Evolutionary conservation across 1,139 yeast species (phyloP).

Genomic region (Yamadazyma songkhlaensis): DNA sequence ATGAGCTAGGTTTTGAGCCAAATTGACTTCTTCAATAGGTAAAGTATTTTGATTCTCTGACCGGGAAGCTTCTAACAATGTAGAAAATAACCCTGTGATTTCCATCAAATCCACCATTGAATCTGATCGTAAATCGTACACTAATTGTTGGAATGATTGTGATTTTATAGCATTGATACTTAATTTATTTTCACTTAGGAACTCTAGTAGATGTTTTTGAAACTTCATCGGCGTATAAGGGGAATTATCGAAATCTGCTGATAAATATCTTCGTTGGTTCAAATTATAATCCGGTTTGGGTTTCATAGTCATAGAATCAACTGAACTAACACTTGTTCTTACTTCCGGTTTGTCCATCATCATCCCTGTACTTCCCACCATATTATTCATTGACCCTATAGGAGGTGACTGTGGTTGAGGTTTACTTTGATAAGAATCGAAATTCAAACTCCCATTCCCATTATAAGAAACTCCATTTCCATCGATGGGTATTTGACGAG

Average conservation of each 20-base stretch:
- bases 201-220: slow-evolving; percentile 50
- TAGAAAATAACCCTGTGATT: slow-evolving; percentile 42
- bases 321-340: not conserved
- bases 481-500: slow-evolving; percentile 36
- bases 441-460: slow-evolving; percentile 14
- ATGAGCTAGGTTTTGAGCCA: slow-evolving; percentile 18
- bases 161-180: slow-evolving; percentile 48
- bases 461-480: slow-evolving; percentile 37
- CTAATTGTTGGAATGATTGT: slow-evolving; percentile 50
- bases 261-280: slow-evolving; percentile 16
- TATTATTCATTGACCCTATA: not conserved
- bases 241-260: slow-evolving; percentile 38
- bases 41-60: slow-evolving; percentile 18
- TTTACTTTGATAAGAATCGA: slow-evolving; percentile 9
- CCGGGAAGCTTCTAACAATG: slow-evolving; percentile 46
- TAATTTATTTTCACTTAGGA: slow-evolving; percentile 50
- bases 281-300: slow-evolving; percentile 5
- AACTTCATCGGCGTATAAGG: slow-evolving; percentile 47
- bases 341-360: not conserved
- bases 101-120: slow-evolving; percentile 47
- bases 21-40: slow-evolving; percentile 17
- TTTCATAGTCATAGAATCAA: not conserved
- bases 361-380: not conserved
- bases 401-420: slow-evolving; percentile 1
- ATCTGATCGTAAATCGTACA: slow-evolving; percentile 49